Conservation (phyloP, 768 basidiomycete species). For the Boletellus sp. region DNA sequence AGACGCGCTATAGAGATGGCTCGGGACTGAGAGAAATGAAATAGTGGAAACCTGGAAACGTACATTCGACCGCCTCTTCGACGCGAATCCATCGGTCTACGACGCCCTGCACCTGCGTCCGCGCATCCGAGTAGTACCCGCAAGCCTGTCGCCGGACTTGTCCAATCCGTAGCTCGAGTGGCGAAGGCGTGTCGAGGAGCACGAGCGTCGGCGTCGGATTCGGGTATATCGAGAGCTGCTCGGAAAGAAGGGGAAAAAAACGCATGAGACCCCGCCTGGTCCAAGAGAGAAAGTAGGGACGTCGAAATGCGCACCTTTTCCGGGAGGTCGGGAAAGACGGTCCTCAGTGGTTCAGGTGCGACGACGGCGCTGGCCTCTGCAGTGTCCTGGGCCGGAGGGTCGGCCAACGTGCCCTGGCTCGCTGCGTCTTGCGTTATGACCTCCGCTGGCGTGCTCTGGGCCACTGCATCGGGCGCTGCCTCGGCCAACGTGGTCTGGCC, state of each 20-base stretch:
- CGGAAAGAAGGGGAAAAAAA: neutral
- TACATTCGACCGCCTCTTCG: conserved; percentile 84
- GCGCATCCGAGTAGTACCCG: conserved; percentile 52
- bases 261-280: neutral
- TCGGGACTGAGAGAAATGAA: neutral
- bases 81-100: conserved; percentile 82
- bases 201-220: conserved; percentile 54
- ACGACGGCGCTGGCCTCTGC: neutral
- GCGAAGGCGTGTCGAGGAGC: conserved; percentile 70
- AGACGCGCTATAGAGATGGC: conserved; percentile 65
- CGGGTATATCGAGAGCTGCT: conserved; percentile 86
- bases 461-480: too few species aligned
- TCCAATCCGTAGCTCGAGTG: conserved; percentile 78
- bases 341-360: conserved; percentile 10
- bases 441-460: too few species aligned
- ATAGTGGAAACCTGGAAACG: conserved; percentile 31
- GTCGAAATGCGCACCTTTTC: conserved; percentile 23
- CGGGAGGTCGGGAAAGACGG: conserved; percentile 18
- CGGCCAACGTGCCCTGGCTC: too few species aligned
- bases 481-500: conserved; percentile 4
- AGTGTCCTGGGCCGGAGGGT: neutral
- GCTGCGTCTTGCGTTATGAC: neutral
- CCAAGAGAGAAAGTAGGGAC: too few species aligned
- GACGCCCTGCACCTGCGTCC: conserved; percentile 63
- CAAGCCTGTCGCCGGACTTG: conserved; percentile 58